phyloP scores from a whole-genome alignment of 176 grass and related monocot genomes.

The Poa pratensis region DNA sequence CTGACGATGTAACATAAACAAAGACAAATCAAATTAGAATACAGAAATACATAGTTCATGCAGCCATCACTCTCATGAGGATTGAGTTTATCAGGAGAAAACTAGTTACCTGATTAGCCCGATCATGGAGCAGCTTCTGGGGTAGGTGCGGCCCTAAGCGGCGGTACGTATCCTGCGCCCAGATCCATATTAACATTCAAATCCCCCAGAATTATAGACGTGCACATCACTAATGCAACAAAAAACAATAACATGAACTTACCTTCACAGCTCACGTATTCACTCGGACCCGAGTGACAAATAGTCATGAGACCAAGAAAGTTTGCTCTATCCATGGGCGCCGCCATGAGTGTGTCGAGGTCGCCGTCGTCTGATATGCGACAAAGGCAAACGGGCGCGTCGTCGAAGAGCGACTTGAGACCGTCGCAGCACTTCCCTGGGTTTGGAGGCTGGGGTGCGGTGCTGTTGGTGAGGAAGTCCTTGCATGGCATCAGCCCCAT shows the following conservation, averaged over 20 bases:
- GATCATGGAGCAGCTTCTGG: neutral
- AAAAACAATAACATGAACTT: neutral
- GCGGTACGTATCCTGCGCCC: neutral
- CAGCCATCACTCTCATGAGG: neutral
- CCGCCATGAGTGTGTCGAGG: neutral
- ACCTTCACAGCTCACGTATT: neutral
- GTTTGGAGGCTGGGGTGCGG: neutral
- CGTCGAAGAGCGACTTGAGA: neutral
- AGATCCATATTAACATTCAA: neutral
- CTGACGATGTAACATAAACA: neutral
- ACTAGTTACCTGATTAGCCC: neutral
- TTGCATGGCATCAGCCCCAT: neutral
- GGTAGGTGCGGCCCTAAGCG: neutral
- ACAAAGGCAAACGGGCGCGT: neutral
- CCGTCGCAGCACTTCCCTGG: neutral
- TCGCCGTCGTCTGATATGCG: neutral
- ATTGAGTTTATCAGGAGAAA: neutral
- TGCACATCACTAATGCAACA: too few relatives aligned
- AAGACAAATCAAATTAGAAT: neutral
- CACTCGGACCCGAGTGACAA: neutral
- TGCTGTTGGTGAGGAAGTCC: neutral
- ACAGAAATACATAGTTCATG: neutral
- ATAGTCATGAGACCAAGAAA: neutral
- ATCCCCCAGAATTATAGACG: neutral
- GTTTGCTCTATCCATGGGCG: neutral